Conservation (phyloP, 2,329 filamentous ascomycete species). For the Nothopassalora personata region DNA sequence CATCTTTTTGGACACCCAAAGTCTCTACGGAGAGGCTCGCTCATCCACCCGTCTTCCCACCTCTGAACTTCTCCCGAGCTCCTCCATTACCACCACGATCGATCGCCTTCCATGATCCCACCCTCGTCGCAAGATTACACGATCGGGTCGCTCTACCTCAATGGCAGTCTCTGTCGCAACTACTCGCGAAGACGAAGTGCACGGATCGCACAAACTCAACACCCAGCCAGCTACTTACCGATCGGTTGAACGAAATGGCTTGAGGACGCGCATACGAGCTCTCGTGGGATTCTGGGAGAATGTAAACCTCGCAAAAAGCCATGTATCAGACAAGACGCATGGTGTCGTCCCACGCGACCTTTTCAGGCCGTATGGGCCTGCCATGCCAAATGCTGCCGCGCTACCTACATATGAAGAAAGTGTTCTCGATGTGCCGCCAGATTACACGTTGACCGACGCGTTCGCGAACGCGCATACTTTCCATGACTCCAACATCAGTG, state of each 20-base stretch:
- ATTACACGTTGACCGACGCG: constrained; percentile 36
- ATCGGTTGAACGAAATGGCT: constrained; percentile 40
- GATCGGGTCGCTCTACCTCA: constrained; percentile 27
- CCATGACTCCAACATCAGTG: neutral
- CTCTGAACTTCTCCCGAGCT: neutral
- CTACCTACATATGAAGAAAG: constrained; percentile 43
- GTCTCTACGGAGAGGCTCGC: neutral
- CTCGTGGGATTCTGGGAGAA: constrained; percentile 25
- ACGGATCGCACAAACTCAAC: constrained; percentile 39
- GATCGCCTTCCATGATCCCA: constrained; percentile 33
- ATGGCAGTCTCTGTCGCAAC: constrained; percentile 44
- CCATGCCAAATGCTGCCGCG: constrained; percentile 13
- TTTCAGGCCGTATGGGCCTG: constrained; percentile 13
- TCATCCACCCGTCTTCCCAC: no score
- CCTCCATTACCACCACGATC: neutral
- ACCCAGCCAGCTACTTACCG: constrained; percentile 42
- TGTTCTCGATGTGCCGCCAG: constrained; percentile 39
- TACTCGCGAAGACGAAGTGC: constrained; percentile 38
- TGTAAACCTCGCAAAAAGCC: neutral
- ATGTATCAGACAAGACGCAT: neutral
- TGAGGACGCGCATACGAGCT: constrained; percentile 27
- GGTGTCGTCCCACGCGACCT: constrained; percentile 16
- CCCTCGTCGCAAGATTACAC: constrained; percentile 23
- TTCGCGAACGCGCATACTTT: constrained; percentile 13
- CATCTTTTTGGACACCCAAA: neutral